phyloP scores from a whole-genome alignment of 2,329 filamentous ascomycete species.

The Ophiocordyceps camponoti-saundersi region DNA sequence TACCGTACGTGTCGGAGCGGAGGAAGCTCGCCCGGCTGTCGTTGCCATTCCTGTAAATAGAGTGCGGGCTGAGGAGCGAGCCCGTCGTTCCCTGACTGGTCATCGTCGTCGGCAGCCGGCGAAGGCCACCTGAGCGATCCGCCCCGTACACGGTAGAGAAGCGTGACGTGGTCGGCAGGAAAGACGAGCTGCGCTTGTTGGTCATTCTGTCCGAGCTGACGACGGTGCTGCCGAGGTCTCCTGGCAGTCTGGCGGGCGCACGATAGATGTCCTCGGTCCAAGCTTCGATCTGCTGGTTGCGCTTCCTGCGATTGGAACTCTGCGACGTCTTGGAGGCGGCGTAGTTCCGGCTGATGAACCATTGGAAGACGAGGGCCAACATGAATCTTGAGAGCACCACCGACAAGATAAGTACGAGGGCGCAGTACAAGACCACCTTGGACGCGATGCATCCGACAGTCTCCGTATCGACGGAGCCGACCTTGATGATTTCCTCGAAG shows the following conservation, averaged over 20 bases:
- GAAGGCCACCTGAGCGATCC: constrained; percentile 37
- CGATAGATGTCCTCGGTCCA: constrained; percentile 97
- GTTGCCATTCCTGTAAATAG: constrained; percentile 54
- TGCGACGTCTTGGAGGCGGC: constrained; percentile 75
- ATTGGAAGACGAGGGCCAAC: constrained; percentile 85
- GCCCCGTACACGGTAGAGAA: constrained; percentile 83
- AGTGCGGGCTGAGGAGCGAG: constrained; percentile 51
- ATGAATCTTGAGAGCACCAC: constrained; percentile 76
- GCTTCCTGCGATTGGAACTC: constrained; percentile 62
- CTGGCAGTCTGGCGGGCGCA: constrained; percentile 65
- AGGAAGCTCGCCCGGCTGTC: constrained; percentile 50
- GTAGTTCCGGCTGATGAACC: constrained; percentile 82
- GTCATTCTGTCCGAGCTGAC: constrained; percentile 43
- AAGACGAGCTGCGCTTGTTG: constrained; percentile 66
- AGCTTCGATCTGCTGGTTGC: constrained; percentile 88
- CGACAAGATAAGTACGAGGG: constrained; percentile 76
- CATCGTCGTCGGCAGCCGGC: constrained; percentile 72
- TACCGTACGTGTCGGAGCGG: constrained; percentile 36
- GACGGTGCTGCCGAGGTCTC: constrained; percentile 51
- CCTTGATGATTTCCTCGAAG: constrained; percentile 85
- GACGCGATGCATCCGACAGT: constrained; percentile 95
- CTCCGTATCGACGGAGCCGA: constrained; percentile 88
- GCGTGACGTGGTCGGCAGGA: constrained; percentile 83
- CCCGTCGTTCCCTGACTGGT: constrained; percentile 68
- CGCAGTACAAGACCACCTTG: constrained; percentile 89